A percentile compares a stretch with the other conserved stretches of the same genome.
phyloP scores from a whole-genome alignment of 2,329 filamentous ascomycete species.

The Myrmaecium sp. region DNA sequence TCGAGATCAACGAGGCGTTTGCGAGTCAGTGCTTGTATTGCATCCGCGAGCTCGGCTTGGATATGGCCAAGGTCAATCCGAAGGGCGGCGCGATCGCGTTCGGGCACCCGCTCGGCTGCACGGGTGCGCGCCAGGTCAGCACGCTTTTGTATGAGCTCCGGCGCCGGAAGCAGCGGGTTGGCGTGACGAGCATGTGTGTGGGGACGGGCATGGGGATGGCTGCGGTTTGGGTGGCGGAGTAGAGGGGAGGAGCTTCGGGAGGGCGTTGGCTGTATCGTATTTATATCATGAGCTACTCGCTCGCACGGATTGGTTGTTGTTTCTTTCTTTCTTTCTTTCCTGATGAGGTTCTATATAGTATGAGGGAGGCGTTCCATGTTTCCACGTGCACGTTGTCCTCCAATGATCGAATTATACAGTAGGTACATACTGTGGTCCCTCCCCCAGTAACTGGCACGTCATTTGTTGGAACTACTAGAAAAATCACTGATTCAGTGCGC shows the following conservation, averaged over 20 bases:
- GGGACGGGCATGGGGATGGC: conserved; percentile 98
- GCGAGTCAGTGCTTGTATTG: conserved; percentile 91
- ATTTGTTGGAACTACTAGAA: no score
- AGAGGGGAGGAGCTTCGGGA: conserved; percentile 21
- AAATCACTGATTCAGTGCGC: no score
- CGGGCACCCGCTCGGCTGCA: conserved; percentile 87
- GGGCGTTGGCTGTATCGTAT: no score
- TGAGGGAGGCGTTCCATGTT: no score
- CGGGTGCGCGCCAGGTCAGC: conserved; percentile 82
- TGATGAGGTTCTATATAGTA: no score
- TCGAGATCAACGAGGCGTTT: conserved; percentile 98
- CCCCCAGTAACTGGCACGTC: no score
- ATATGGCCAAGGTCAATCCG: conserved; percentile 80
- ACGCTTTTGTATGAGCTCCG: conserved; percentile 81
- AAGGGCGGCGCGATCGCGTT: conserved; percentile 96
- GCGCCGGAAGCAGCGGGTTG: conserved; percentile 69
- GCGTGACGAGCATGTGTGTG: conserved; percentile 90
- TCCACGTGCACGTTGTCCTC: no score
- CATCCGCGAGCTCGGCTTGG: conserved; percentile 69
- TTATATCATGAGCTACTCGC: no score
- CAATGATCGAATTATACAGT: no score
- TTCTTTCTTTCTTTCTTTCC: no score
- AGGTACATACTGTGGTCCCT: no score
- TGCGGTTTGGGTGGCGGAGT: conserved; percentile 89
- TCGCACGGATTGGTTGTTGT: no score